A percentile compares a stretch with the other conserved stretches of the same genome.
Evolutionary conservation across 148 eudicot species (phyloP).

Genomic region (Salicornia ramosissima): DNA sequence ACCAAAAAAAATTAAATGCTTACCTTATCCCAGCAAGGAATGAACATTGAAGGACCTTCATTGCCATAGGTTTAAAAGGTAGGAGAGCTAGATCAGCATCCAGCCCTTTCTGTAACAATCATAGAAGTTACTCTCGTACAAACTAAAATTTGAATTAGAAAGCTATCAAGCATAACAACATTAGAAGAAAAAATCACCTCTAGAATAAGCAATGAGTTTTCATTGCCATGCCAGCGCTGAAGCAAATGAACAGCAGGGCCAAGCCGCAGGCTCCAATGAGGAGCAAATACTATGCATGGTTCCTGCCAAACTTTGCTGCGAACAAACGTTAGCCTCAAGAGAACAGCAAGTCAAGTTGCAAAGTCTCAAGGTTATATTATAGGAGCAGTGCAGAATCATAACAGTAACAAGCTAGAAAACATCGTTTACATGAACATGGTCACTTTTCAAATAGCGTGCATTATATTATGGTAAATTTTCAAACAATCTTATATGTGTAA

Average conservation of each 20-base stretch:
- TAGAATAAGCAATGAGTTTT: conserved; percentile 69
- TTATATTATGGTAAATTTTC: background rate
- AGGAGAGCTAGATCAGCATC: conserved; percentile 60
- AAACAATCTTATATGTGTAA: background rate
- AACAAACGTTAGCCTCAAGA: conserved; percentile 9
- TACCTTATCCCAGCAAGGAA: conserved; percentile 77
- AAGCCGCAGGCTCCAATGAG: conserved; percentile 89
- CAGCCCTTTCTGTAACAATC: conserved; percentile 44
- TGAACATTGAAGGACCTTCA: conserved; percentile 84
- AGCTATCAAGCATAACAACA: background rate
- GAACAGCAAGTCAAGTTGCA: background rate
- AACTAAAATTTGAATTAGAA: background rate
- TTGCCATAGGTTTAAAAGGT: conserved; percentile 77
- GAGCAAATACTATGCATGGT: conserved; percentile 85
- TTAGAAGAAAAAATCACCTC: conserved; percentile 46
- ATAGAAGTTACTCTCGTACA: conserved; percentile 8
- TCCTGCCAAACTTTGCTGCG: conserved; percentile 74
- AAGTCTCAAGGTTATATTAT: background rate
- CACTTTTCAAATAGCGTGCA: background rate
- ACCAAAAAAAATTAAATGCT: background rate
- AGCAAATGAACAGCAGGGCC: conserved; percentile 90
- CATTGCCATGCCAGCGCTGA: conserved; percentile 71
- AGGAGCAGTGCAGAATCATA: background rate
- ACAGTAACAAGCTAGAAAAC: background rate
- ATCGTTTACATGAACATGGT: too few relatives aligned